Base-by-base conservation (phyloP, 2,329 filamentous ascomycete genomes). In the Ophiosphaerella narmari region DNA sequence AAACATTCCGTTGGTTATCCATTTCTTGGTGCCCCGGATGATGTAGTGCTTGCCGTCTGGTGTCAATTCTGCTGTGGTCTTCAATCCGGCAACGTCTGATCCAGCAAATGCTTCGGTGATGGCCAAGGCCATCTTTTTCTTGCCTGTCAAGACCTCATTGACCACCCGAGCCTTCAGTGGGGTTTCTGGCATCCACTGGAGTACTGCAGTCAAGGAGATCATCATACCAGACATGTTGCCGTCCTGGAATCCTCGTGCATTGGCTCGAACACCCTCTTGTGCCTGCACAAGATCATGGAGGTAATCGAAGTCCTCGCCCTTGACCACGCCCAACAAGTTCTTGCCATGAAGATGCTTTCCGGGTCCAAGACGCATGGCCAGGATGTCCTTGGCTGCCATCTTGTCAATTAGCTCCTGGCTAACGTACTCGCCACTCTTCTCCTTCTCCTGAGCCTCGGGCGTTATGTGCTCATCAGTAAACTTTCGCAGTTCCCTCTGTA, bases 41-140 rank as follows among this genome's bases (percentile, higher is more conserved):
- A 82, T 81, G 70, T 89, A 92, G 55, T 71, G 66, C 59, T 74
- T 74, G 38, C 73, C 73, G 47, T 75, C 73, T 8, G 65, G 59
- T 7, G 70, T 70, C 47, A 72, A 63, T 21, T 54, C 67, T 1
- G 89, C 90, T 0, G 89, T 94, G 0, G 90, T 94, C 54, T 88
- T 81, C 33, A 95, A 78, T 13, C 88, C 86, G 12, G 90, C 89
- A 4, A 95, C 90, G 71, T 95, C 91, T 33, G 83, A 87, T 12
- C 90, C 90, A 13, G 90, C 90, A 74, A 95, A 94, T 0, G 91
- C 90, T 74, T 96, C 91, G 1, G 90, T 94, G 66, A 95, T 91
- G 45, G 90, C 90, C 3, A 96, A 79, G 67, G 88, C 93, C 69
- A 94, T 90, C 80, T 92, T 92, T 83, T 94, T 94, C 80, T 86